Base-by-base conservation (phyloP, 2,329 filamentous ascomycete genomes). In the Penicillium italicum region DNA sequence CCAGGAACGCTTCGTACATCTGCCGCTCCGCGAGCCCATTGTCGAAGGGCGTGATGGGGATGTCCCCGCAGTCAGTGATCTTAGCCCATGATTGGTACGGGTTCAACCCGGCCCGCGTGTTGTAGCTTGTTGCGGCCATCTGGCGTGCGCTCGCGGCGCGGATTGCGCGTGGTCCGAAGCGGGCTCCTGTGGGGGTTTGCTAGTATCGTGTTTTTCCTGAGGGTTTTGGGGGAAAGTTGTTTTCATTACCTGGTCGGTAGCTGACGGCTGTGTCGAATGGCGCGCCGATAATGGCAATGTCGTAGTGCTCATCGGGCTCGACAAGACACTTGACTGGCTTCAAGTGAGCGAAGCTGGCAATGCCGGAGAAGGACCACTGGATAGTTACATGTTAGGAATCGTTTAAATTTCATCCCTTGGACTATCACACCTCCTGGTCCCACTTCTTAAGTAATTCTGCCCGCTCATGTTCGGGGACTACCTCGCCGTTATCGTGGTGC, bases 61-160 rank as follows among this genome's bases (percentile, higher is more conserved):
- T 91, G 70, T 96, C 92, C 44, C 92, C 92, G 72, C 92, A 97
- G 77, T 97, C 92, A 48, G 93, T 79, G 56, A 96, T 84, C 37
- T 78, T 85, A 0, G 89, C 88, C 88, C 89, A 93, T 52, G 82
- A 87, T 38, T 79, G 78, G 76, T 94, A 96, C 0, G 92, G 91
- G 73, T 96, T 97, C 62, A 96, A 82, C 37, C 81, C 82, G 1
- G 90, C 91, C 22, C 91, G 85, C 2, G 88, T 84, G 74, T 96
- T 96, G 81, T 89, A 91, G 68, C 88, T 88, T 40, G 90, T 84
- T 72, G 88, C 90, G 3, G 85, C 82, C 14, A 88, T 90, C 75
- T 96, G 91, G 20, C 91, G 85, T 8, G 87, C 82, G 31, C 90
- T 93, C 38, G 90, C 91, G 37, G 89, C 86, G 53, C 92, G 87